phyloP scores from a whole-genome alignment of 164 flowering plant genomes.

The Akebia trifoliata region DNA sequence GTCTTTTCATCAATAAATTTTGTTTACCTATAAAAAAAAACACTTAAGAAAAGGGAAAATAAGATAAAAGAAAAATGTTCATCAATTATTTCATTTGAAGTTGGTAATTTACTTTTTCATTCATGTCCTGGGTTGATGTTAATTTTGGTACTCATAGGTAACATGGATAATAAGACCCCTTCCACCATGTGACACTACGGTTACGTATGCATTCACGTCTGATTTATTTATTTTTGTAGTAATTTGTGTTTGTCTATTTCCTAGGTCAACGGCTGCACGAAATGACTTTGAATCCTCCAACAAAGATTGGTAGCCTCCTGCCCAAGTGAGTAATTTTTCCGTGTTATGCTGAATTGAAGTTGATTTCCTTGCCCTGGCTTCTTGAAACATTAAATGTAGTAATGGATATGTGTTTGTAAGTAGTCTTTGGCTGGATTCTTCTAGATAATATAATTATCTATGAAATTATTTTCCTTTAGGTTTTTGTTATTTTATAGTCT shows the following conservation, averaged over 20 bases:
- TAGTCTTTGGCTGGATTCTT: too few species aligned
- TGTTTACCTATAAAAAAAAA: too few species aligned
- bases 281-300: slow-evolving; percentile 76
- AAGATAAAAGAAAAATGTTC: neutral
- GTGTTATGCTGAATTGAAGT: neutral
- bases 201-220: neutral
- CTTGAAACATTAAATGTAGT: neutral
- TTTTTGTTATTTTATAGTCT: too few species aligned
- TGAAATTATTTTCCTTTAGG: too few species aligned
- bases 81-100: neutral
- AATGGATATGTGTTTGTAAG: too few species aligned
- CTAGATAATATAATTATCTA: too few species aligned
- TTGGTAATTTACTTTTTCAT: neutral
- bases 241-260: neutral
- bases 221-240: neutral
- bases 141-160: neutral
- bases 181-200: neutral
- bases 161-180: neutral
- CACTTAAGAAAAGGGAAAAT: too few species aligned
- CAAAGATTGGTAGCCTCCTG: slow-evolving; percentile 40
- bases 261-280: slow-evolving; percentile 89
- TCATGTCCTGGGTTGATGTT: neutral
- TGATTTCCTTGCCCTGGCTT: neutral
- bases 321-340: slow-evolving; percentile 51
- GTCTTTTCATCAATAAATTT: too few species aligned